Base-by-base conservation (phyloP, 495 filamentous ascomycete genomes). In the Aspergillus avenaceus region DNA sequence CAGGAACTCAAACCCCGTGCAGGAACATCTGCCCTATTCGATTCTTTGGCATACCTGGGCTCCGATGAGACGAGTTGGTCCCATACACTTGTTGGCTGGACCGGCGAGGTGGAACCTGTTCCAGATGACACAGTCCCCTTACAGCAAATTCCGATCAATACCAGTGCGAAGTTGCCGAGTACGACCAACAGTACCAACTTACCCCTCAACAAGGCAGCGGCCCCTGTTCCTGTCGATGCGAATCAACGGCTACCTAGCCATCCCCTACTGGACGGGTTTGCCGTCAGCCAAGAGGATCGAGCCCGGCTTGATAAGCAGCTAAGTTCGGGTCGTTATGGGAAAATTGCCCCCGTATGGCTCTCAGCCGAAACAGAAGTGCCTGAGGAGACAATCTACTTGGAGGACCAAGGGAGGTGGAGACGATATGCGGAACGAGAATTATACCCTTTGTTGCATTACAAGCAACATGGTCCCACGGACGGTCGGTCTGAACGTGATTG, bases 391-490 rank as follows among this genome's bases (percentile, higher is more conserved):
- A 76, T 87, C 29, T 62, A 73, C n/a, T 69, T 95, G 46, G 85
- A 84, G 42, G 84, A 93, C 53, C 89, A 95, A 66, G 74, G 74
- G 6, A 72, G 88, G 48, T 96, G 91, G 91, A 82, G 90, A 52
- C 77, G 85, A 16, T 96, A 91, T 67, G 89, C 90, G 12, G 91
- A 97, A 73, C 83, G 87, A 61, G 88, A 92, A 50, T 72, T 97
- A 16, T 96, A 92, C 64, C 86, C 90, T 4, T 76, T 96, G 13
- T 86, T 96, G 67, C 91, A 97, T 64, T 97, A 97, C 69, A 95
- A 91, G 69, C 85, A 88, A 61, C 87, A 95, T 59, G 87, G 89
- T 52, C 88, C 90, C 1, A 87, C 83, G 18, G 88, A 96, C 67
- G 91, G 91, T 12, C 80, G 85, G 40, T 81, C 81, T 24, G 87